These are phyloP conservation scores for Cryphonectria nitschkei DNA, from an alignment of 2,329 filamentous ascomycete species.

Conservation along the genomic window DNA sequence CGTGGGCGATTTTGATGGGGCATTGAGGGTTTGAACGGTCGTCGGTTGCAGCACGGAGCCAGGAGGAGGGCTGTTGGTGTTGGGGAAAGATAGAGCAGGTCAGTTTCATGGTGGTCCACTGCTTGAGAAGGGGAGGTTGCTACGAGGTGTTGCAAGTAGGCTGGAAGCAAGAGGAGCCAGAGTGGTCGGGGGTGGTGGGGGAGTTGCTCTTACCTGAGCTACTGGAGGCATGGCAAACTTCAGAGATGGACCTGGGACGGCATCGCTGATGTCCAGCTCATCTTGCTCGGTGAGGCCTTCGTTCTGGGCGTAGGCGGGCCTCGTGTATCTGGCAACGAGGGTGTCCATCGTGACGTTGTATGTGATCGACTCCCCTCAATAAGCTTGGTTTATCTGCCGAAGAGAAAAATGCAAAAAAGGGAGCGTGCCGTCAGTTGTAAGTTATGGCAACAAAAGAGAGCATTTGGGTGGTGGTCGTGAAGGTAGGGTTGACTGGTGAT, in stretches of 20 bases:
- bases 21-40: constrained; percentile 95
- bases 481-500: constrained; percentile 13
- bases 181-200: background rate
- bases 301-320: constrained; percentile 71
- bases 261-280: constrained; percentile 72
- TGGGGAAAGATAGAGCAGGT: background rate
- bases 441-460: constrained; percentile 1
- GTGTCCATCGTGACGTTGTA: constrained; percentile 71
- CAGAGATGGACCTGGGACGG: constrained; percentile 77
- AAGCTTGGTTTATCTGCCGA: constrained; percentile 74
- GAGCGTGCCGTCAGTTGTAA: background rate
- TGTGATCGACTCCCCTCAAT: constrained; percentile 67
- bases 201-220: constrained; percentile 69
- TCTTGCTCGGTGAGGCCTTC: constrained; percentile 75
- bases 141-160: background rate
- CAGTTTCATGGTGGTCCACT: constrained; percentile 15
- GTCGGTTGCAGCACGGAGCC: constrained; percentile 96
- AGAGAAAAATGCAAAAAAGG: constrained; percentile 25
- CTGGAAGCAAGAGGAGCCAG: background rate
- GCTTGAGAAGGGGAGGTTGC: constrained; percentile 16
- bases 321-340: constrained; percentile 89
- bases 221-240: constrained; percentile 96
- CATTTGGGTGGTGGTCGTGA: background rate
- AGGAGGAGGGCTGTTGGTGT: constrained; percentile 73
- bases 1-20: constrained; percentile 99